Evolutionary conservation across 2,329 filamentous ascomycete genomes (phyloP).

Genomic region (Hypoxylon sp.): DNA sequence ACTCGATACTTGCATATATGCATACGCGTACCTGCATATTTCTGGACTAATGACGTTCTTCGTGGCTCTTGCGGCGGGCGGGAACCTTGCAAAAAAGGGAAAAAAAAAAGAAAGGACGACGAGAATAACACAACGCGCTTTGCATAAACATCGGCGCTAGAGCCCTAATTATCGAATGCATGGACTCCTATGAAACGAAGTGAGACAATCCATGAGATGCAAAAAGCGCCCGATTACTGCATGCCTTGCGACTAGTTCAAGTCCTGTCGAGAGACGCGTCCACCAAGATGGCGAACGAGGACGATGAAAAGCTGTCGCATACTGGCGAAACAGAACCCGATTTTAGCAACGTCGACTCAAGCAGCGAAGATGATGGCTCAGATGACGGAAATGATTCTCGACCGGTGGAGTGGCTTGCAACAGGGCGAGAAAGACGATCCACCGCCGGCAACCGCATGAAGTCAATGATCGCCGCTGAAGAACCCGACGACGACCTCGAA

Average conservation of each 20-base stretch:
- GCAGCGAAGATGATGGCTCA: constrained; percentile 55
- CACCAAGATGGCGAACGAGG: constrained; percentile 58
- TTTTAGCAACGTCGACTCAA: constrained; percentile 53
- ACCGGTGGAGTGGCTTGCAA: constrained; percentile 76
- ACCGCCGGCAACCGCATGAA: constrained; percentile 89
- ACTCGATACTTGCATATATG: constrained; percentile 16
- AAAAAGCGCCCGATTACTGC: background rate
- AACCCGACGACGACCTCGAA: constrained; percentile 76
- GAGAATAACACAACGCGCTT: constrained; percentile 7
- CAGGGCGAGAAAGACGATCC: constrained; percentile 78
- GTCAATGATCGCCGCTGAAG: constrained; percentile 79
- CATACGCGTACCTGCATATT: too few relatives aligned
- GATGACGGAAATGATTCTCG: constrained; percentile 48
- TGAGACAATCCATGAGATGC: constrained; percentile 1
- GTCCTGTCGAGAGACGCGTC: constrained; percentile 40
- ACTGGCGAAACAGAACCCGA: constrained; percentile 44
- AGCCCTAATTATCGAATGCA: background rate
- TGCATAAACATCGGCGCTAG: background rate
- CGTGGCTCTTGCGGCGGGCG: background rate
- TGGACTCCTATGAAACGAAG: background rate
- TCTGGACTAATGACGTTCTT: constrained; percentile 26
- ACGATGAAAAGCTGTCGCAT: constrained; percentile 59
- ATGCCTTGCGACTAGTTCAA: background rate
- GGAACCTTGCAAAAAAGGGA: constrained; percentile 27
- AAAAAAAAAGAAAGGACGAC: constrained; percentile 19